Conservation (phyloP, 208 protist genomes). For the Trypanosoma theileri region DNA sequence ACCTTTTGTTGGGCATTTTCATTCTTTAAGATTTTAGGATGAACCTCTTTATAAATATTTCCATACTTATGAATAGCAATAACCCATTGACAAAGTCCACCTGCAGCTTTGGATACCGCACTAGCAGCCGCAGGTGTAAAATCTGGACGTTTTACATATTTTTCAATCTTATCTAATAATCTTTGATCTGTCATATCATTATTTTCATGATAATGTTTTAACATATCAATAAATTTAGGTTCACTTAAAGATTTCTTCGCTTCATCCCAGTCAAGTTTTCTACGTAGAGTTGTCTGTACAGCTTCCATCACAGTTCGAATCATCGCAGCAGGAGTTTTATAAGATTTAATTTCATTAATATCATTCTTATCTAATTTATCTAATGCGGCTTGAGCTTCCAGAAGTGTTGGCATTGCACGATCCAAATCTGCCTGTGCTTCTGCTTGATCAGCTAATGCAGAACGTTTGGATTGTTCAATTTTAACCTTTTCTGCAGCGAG, state of each 20-base stretch:
- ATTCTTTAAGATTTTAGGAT: conserved; percentile 96
- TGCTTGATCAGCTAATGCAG: conserved; percentile 84
- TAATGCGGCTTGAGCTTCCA: conserved; percentile 94
- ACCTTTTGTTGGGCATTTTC: conserved; percentile 93
- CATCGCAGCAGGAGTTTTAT: conserved; percentile 94
- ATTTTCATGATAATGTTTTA: conserved; percentile 97
- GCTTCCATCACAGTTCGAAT: conserved; percentile 96
- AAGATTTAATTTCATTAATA: conserved; percentile 98
- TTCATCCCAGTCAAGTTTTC: conserved; percentile 94
- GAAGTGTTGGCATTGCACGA: conserved; percentile 95
- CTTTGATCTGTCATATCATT: conserved; percentile 95
- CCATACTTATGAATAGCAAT: conserved; percentile 97
- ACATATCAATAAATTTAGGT: conserved; percentile 94
- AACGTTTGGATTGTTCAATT: conserved; percentile 93
- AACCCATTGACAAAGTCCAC: conserved; percentile 97
- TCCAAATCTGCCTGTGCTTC: conserved; percentile 96
- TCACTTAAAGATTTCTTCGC: conserved; percentile 97
- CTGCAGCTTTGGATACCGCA: conserved; percentile 95
- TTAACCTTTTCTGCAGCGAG: conserved; percentile 94
- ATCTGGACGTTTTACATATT: conserved; percentile 92
- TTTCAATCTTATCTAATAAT: conserved; percentile 94
- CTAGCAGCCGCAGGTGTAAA: conserved; percentile 91
- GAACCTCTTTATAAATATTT: conserved; percentile 96
- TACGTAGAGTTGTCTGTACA: conserved; percentile 95
- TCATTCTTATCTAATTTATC: conserved; percentile 96